Base-by-base conservation (phyloP, 768 basidiomycete genomes). In the Gloeostereum incarnatum region DNA sequence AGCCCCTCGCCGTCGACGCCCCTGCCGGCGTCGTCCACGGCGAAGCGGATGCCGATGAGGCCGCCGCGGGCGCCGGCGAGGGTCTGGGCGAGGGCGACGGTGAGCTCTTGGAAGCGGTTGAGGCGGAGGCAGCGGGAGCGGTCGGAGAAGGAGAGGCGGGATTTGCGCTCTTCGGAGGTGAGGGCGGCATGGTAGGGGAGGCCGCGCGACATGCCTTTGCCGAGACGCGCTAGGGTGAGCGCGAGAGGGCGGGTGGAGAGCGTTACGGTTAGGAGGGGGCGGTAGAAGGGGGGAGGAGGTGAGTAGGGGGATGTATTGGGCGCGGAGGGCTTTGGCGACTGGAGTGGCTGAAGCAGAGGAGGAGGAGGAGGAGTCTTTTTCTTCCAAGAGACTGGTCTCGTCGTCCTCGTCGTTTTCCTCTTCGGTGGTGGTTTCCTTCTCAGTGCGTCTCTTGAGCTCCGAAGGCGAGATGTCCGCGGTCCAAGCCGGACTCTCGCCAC, bases 161-260 rank as follows among this genome's bases (percentile, higher is more conserved):
- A 52, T 35, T 61, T 63, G 26, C 60, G 53, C 39, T 64, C 65
- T 11, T 57, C 55, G 24, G 45, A 23, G 6, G 45, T 35, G 36
- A 68, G 44, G 8, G 48, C 45, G 7, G 59, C 48, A 42, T 60
- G 56, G 49, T 54, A 71, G 3, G 65, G 53, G 6, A 54, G 38
- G 3, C 68, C 69, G 5, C 57, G 57, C 6, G 49, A 29, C 11
- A 53, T 50, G 4, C 50, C 49, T 30, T 49, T 55, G 26, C 55
- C 48, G 16, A 66, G 54, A 8, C 65, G 59, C 4, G 52, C 38
- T 20, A 68, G 24, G 30, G 57, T 52, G 6, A 53, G 34, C 3
- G 61, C 64, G 22, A 69, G 51, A 0, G 68, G 66, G 13, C 66
- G 64, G 6, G 66, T 69, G 6, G 66, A 57, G 24, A 64, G 40